Evolutionary conservation across 1,139 yeast genomes (phyloP), one percentile per base, ranked within the genome.

Genomic region (Nakaseomyces uthaithaninus): DNA sequence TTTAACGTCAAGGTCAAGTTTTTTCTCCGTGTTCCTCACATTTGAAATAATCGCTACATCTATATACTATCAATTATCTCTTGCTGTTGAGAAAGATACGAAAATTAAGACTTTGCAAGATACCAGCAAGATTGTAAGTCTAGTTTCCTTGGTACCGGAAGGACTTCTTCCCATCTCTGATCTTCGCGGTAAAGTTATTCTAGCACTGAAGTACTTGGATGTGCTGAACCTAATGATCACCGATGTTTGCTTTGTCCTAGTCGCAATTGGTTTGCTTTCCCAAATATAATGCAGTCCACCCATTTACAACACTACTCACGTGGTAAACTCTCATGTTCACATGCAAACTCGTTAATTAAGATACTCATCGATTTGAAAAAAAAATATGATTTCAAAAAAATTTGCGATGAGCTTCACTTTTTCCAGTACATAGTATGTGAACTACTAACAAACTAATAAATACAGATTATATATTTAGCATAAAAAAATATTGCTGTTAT

Each of bases 191-290:
- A 53, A 53, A 41, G 44, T 57, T 22, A 45, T 53, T 24, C 43
- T 48, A 25, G 47, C 49, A n/a, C 33, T 62, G 42, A 61, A 56
- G 48, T 69, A 69, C 48, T 54, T 62, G 51, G 73, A 69, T 42
- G 53, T 70, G 18, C 41, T 66, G 7, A 55, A 63, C 1, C 54
- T 67, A 50, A 57, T 65, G 23, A 40, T 68, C 27, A 55, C 65
- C 30, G 76, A 71, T 51, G 40, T 69, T 17, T 59, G 70, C 33
- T 58, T 65, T 39, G 57, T 69, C 11, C 49, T 70, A 28, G 52
- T 70, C 2, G 45, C 61, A 14, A 53, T 66, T 42, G 74, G 71
- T 11, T 14, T 63, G 12, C 42, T 63, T 38, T 31, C 35, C 16
- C 35, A 31, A 12, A 31, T 31, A 31, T 31, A 31, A 31, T 4